Evolutionary conservation across 163 green algal species (phyloP), one percentile per base, ranked within the genome.

Genomic region (Smithsoniella earleae): DNA sequence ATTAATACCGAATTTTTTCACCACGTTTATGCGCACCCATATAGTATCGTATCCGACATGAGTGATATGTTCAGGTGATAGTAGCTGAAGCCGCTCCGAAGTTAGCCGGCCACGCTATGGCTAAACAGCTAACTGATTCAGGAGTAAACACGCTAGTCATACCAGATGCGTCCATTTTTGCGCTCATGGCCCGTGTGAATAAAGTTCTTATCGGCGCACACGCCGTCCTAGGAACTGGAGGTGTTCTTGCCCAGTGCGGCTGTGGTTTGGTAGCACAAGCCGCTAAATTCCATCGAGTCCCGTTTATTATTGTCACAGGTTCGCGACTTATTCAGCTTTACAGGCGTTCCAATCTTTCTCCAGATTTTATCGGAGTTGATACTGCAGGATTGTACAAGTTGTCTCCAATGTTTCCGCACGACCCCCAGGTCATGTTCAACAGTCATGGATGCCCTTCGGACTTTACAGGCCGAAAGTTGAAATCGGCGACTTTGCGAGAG

Each of bases 181-280:
- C 95, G 45, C 92, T 98, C 84, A 98, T 98, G 94, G 88, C 91
- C 2, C 82, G 94, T 28, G 88, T 92, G 16, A 96, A 97, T 86
- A 95, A 98, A 86, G 94, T 98, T 31, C 76, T 99, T 36, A 79
- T 97, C n/a, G 87, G 87, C 2, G 89, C 92, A 6, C 87, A 95
- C n/a, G 89, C 88, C 4, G 83, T 99, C 46, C 86, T 99, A 58
- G 93, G 93, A 20, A 94, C 98, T 76, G 94, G 94, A n/a, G 91
- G 92, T 43, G 81, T 96, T 3, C 90, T 98, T 62, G 87, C 88
- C 2, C 82, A 83, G 1, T 78, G 83, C 16, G 91, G 91, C 33
- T 84, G 82, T 8, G 83, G 90, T 76, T 80, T 94, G 58, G 86
- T 95, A 28, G 91, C 94, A 5, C 79, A 95, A 43, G 93, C 94